These are phyloP conservation scores for Magnusiomyces clavatus DNA, from an alignment of 1,139 yeast genomes.

Conservation along the genomic window DNA sequence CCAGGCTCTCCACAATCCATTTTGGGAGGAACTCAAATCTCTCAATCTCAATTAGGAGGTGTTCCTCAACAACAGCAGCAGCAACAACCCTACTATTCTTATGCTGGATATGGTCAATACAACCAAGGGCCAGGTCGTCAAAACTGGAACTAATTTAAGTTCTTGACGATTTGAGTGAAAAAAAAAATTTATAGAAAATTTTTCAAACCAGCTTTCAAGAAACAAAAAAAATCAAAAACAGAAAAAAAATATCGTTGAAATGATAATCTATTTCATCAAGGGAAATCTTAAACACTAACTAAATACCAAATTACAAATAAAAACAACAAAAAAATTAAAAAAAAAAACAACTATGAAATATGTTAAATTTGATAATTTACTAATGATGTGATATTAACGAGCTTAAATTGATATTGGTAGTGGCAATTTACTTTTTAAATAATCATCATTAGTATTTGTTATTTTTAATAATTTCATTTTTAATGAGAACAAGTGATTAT, in stretches of 20 bases:
- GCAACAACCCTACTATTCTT: constrained; percentile 25
- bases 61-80: constrained; percentile 12
- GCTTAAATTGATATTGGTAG: neutral
- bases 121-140: constrained; percentile 18
- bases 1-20: constrained; percentile 23
- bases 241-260: neutral
- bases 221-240: neutral
- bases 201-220: too few relatives aligned
- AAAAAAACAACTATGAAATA: too few relatives aligned
- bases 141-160: constrained; percentile 14
- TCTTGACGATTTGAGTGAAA: too few relatives aligned
- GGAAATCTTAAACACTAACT: too few relatives aligned
- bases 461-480: neutral
- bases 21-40: constrained; percentile 14
- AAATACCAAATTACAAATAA: too few relatives aligned
- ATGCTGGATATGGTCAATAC: constrained; percentile 29
- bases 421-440: too few relatives aligned
- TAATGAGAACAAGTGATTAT: neutral
- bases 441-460: neutral
- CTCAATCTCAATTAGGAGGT: constrained; percentile 14
- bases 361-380: neutral
- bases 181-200: too few relatives aligned
- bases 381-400: neutral
- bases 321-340: too few relatives aligned
- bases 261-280: neutral